Conservation (phyloP, 1,284 basidiomycete species). For the Moniliella sp. region DNA sequence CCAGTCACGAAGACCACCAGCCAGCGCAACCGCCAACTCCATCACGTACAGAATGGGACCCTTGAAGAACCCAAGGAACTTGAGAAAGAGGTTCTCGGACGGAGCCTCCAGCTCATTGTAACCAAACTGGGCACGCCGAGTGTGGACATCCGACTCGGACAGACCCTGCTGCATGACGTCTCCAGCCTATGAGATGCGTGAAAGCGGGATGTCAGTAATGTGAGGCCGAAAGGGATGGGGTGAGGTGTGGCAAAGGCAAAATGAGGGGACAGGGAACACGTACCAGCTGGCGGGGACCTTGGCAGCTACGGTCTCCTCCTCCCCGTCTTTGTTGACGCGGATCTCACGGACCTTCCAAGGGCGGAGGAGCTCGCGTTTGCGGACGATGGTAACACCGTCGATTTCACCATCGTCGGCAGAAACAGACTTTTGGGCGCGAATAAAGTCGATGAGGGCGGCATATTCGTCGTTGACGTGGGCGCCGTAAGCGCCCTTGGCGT, state of each 20-base stretch:
- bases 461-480: slow-evolving; percentile 24
- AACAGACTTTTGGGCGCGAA: slow-evolving; percentile 23
- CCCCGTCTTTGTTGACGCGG: slow-evolving; percentile 33
- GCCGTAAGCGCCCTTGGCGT: too few relatives aligned
- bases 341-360: slow-evolving; percentile 29
- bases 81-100: slow-evolving; percentile 38
- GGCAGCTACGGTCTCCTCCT: slow-evolving; percentile 24
- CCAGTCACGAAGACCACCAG: slow-evolving; percentile 36
- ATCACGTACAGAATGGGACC: slow-evolving; percentile 36
- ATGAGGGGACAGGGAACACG: too few relatives aligned
- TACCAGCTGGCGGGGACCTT: slow-evolving; percentile 30
- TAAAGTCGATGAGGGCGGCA: slow-evolving; percentile 23
- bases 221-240: background rate
- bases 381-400: slow-evolving; percentile 21
- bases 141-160: slow-evolving; percentile 34
- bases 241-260: too few relatives aligned
- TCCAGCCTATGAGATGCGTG: slow-evolving; percentile 33
- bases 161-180: slow-evolving; percentile 39
- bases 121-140: slow-evolving; percentile 31
- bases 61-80: slow-evolving; percentile 36
- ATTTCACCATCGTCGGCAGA: slow-evolving; percentile 12
- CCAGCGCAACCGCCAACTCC: slow-evolving; percentile 35
- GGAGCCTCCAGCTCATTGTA: slow-evolving; percentile 35
- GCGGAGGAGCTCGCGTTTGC: slow-evolving; percentile 22
- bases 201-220: background rate